Evolutionary conservation across 345 rosid genomes (phyloP).

Genomic region (Salix caprea): DNA sequence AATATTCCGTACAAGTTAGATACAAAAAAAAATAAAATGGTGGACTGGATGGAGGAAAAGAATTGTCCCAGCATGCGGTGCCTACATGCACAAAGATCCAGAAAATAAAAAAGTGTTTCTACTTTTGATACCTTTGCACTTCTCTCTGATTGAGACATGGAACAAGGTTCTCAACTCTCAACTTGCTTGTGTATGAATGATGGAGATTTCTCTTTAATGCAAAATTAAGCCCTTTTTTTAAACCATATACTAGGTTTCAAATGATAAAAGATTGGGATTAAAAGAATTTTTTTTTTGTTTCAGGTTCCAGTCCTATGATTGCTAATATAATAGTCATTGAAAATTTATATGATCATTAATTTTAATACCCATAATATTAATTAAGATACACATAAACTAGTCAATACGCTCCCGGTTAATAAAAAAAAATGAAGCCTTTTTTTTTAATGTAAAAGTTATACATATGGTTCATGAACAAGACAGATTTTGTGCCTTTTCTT

Average conservation of each 20-base stretch:
- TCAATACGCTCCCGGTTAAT: too few species aligned
- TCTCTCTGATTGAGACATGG: slow-evolving; percentile 16
- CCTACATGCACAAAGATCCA: background rate
- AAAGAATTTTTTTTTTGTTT: too few species aligned
- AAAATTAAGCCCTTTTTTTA: too few species aligned
- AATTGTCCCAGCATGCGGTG: background rate
- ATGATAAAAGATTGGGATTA: too few species aligned
- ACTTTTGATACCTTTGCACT: background rate
- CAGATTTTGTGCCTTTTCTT: background rate
- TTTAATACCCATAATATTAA: too few species aligned
- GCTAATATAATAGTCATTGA: accelerated
- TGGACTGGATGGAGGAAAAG: slow-evolving; percentile 1
- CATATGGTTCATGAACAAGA: background rate
- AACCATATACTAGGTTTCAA: too few species aligned
- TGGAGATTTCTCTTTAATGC: background rate
- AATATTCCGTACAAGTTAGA: background rate
- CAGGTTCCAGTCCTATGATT: too few species aligned
- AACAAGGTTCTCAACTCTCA: slow-evolving; percentile 31
- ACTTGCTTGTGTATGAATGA: background rate
- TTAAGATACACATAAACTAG: too few species aligned
- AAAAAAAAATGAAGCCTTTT: too few species aligned
- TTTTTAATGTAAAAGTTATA: background rate
- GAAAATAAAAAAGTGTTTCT: background rate
- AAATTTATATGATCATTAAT: too few species aligned
- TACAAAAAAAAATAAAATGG: background rate